Percentiles rank a stretch among this genome's conserved stretches.
phyloP scores from a whole-genome alignment of 345 rosid species.

The Populus tremula region DNA sequence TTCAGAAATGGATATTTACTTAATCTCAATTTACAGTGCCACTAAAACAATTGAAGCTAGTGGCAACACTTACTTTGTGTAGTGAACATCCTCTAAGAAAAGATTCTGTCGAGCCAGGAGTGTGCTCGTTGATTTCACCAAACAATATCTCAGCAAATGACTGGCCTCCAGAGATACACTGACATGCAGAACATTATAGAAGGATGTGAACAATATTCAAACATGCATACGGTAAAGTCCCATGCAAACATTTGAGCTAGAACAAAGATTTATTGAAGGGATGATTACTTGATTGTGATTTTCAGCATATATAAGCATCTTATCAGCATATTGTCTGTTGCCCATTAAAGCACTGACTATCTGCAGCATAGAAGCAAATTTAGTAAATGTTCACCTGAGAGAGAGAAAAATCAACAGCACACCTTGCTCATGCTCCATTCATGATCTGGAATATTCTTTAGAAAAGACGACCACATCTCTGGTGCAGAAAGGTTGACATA shows the following conservation, averaged over 20 bases:
- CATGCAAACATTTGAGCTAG: constrained; percentile 3
- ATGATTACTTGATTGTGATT: constrained; percentile 79
- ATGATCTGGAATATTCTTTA: constrained; percentile 58
- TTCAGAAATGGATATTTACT: neutral
- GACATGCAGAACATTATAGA: constrained; percentile 19
- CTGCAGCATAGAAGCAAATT: constrained; percentile 37
- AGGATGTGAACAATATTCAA: constrained; percentile 14
- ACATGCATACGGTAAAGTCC: constrained; percentile 5
- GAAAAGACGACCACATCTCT: constrained; percentile 89
- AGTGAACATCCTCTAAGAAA: constrained; percentile 65
- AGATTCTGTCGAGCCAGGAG: constrained; percentile 47
- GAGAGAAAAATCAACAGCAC: neutral
- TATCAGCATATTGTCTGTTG: constrained; percentile 60
- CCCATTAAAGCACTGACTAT: constrained; percentile 71
- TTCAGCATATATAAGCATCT: constrained; percentile 83
- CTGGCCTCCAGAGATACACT: constrained; percentile 92
- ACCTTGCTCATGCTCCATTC: constrained; percentile 99
- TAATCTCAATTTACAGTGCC: neutral
- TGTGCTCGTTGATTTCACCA: constrained; percentile 49
- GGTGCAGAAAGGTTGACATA: constrained; percentile 79
- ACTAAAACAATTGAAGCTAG: neutral
- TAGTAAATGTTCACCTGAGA: neutral
- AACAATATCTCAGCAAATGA: constrained; percentile 88
- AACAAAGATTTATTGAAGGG: constrained; percentile 14
- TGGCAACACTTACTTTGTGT: constrained; percentile 50